Conservation (phyloP, 2,329 filamentous ascomycete genomes). For the Arthrobotrys sphaeroides region DNA sequence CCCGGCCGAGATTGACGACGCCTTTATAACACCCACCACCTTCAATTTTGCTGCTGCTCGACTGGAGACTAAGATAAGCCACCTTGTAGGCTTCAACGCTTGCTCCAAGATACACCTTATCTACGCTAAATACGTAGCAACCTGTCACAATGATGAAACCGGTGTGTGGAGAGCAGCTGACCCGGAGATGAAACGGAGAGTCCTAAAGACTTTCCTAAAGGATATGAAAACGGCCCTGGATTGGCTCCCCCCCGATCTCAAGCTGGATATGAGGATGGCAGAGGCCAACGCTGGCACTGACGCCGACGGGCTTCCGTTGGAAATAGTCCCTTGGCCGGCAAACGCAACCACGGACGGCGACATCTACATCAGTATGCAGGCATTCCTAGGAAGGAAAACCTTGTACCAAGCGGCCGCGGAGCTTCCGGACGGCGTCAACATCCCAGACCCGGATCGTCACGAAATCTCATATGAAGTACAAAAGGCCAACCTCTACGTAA, state of each 20-base stretch:
- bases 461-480: constrained; percentile 51
- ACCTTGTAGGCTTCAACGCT: constrained; percentile 53
- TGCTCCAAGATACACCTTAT: constrained; percentile 52
- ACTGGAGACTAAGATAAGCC: constrained; percentile 33
- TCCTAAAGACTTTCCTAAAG: constrained; percentile 49
- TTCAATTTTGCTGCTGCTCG: constrained; percentile 44
- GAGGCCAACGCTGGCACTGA: constrained; percentile 50
- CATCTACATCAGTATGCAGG: constrained; percentile 52
- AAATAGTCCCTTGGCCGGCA: constrained; percentile 51
- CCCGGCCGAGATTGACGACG: constrained; percentile 47
- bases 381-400: constrained; percentile 48
- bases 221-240: constrained; percentile 50
- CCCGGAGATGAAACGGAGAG: constrained; percentile 49
- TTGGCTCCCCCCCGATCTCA: constrained; percentile 46
- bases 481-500: constrained; percentile 52
- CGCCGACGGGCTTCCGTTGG: constrained; percentile 45
- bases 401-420: constrained; percentile 45
- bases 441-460: constrained; percentile 48
- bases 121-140: constrained; percentile 51
- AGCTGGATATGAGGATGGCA: constrained; percentile 51
- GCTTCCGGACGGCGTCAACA: constrained; percentile 50
- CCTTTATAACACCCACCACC: constrained; percentile 42
- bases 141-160: constrained; percentile 50
- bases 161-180: constrained; percentile 48
- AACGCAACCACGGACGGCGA: constrained; percentile 50